Percentiles rank a stretch among this genome's conserved stretches.
These are phyloP conservation scores for Ottelia alismoides DNA, from an alignment of 106 monocot genomes.

Conservation along the genomic window DNA sequence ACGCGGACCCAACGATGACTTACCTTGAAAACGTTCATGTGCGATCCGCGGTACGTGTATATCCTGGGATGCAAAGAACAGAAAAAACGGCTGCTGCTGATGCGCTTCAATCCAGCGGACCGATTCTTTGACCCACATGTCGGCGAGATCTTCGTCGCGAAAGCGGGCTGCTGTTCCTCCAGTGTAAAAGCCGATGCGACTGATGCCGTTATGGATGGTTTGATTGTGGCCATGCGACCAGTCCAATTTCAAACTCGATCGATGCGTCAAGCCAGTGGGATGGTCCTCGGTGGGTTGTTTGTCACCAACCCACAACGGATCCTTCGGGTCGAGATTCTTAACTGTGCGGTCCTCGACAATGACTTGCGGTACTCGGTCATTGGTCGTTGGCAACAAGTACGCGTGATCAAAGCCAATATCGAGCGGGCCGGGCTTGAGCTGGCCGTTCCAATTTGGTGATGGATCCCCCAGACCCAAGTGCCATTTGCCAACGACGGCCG, in stretches of 20 bases:
- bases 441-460: neutral
- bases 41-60: too few relatives aligned
- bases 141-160: neutral
- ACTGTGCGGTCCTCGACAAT: neutral
- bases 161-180: neutral
- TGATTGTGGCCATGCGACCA: neutral
- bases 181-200: neutral
- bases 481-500: neutral
- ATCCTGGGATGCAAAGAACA: neutral
- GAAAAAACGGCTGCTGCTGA: neutral
- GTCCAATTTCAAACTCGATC: neutral
- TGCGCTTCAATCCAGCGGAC: neutral
- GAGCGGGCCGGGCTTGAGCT: neutral
- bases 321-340: neutral
- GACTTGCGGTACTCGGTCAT: neutral
- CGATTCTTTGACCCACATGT: neutral
- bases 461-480: neutral
- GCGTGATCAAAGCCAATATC: neutral
- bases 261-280: too few relatives aligned
- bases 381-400: neutral
- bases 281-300: neutral
- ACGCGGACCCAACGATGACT: neutral
- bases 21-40: neutral
- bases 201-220: neutral
- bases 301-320: neutral